Evolutionary conservation across 768 basidiomycete genomes (phyloP), one percentile per base, ranked within the genome.

Genomic region (Podaxis sp.): DNA sequence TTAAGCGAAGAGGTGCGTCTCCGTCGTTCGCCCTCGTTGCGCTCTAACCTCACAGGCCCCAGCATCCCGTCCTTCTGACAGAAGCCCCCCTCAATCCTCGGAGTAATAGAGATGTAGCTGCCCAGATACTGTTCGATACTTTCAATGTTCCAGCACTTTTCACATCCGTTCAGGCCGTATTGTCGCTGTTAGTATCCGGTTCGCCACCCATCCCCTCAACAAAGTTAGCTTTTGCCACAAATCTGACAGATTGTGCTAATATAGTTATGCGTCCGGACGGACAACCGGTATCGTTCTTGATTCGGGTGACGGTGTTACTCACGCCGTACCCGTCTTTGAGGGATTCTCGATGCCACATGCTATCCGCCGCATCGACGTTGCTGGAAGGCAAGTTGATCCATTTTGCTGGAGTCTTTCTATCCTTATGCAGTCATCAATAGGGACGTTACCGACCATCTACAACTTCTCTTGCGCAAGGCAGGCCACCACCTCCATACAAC

Each of bases 291-390:
- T 99, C 63, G 97, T 99, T 1, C 85, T 99, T 20, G 97, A 99
- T 73, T 99, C 96, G 4, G 97, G 97, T 11, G 97, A 99, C 72
- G 97, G 97, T 28, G 97, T 99, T 7, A 99, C 97, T 24, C 97
- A 99, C 65, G 94, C 97, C 13, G 97, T 99, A 2, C 97, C 97
- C 3, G 96, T 99, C 17, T 99, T 96, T 70, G 97, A 99, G 71
- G 97, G 97, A 0, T 99, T 99, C 80, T 96, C 95, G 5, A 98
- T 99, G 94, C 95, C 96, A 48, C 96, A 99, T 73, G 96, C 97
- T 44, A 96, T 99, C 67, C 87, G 95, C 46, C 84, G 97, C 68
- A 91, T 99, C 50, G 97, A 99, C 72, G 87, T 99, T 15, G 97
- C 97, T 40, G 97, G 97, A 74, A 85, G 96, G 94, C 93, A 72